Base-by-base conservation (phyloP, 495 filamentous ascomycete genomes). In the Talaromyces thailandensis region DNA sequence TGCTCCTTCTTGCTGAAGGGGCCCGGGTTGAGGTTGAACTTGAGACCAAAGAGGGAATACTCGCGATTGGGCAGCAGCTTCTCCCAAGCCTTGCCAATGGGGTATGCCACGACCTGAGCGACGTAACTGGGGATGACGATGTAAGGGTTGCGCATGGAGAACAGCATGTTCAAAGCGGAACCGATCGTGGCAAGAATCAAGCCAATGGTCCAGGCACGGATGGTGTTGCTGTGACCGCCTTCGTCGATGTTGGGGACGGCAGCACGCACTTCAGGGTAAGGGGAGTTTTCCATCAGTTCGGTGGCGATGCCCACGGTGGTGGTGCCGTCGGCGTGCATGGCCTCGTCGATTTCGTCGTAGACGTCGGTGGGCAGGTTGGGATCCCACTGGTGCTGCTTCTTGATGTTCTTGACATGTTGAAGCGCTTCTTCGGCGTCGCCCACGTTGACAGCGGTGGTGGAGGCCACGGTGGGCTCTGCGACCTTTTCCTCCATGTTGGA, bases 1-100 rank as follows among this genome's bases (percentile, higher is more conserved):
- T 92, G 88, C 65, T 90, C 87, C 67, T 92, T 92, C 70, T 89
- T 84, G 71, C 87, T 91, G 76, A 89, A 92, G 6, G 80, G 81
- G 1, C 88, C 86, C 0, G 87, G 87, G 67, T 91, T 91, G 16
- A 90, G 70, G 24, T 78, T 81, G 68, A 78, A 83, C 24, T 75
- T 68, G 32, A 78, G 40, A 9, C 87, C 86, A 62, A 88, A 84
- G 18, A 84, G 68, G 37, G 62, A 76, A 66, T 84, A 77, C 29
- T 75, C 73, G 64, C 74, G 75, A 12, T 71, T 68, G 0, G 88
- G 88, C 71, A 87, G 72, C 12, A 72, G 64, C 55, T 66, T 73
- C 6, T 76, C 75, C 81, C 81, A 85, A 12, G 73, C 83, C 25
- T 83, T 79, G 18, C 88, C 88, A 2, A 90, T 70, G 1, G 86